phyloP scores from a whole-genome alignment of 2,329 filamentous ascomycete genomes.

The Ascochyta lentis region DNA sequence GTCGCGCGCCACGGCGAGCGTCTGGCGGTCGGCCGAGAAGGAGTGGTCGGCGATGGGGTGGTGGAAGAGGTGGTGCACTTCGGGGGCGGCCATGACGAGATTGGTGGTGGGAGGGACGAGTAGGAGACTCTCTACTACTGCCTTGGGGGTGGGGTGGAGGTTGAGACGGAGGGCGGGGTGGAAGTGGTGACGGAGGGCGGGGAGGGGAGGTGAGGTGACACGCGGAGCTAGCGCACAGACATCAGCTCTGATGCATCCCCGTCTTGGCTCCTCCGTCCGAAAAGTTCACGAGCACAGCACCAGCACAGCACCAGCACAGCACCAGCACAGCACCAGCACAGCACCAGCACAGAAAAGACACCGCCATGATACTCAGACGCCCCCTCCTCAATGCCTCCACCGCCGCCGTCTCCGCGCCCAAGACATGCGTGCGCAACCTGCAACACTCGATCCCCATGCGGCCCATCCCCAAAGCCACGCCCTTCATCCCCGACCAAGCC shows the following conservation, averaged over 20 bases:
- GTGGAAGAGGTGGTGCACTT: conserved; percentile 97
- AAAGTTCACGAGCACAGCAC: conserved; percentile 31
- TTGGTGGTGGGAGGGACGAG: conserved; percentile 54
- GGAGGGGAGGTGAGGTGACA: neutral
- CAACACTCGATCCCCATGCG: conserved; percentile 51
- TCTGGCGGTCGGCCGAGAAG: conserved; percentile 90
- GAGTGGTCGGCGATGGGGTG: conserved; percentile 96
- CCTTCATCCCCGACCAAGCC: conserved; percentile 81
- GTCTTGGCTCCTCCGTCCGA: conserved; percentile 39
- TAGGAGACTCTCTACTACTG: conserved; percentile 95
- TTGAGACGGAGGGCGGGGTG: conserved; percentile 64
- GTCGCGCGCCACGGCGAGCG: conserved; percentile 89
- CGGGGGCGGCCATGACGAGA: conserved; percentile 76
- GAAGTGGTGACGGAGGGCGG: conserved; percentile 60
- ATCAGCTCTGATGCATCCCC: neutral
- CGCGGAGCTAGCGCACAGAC: neutral
- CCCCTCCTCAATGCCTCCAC: conserved; percentile 39
- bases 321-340: neutral
- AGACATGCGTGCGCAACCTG: conserved; percentile 44
- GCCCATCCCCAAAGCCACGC: conserved; percentile 73
- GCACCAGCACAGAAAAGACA: neutral
- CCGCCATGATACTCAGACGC: conserved; percentile 46
- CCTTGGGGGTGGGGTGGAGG: neutral
- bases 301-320: neutral
- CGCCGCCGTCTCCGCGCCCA: conserved; percentile 33